Evolutionary conservation across 768 basidiomycete genomes (phyloP).

Genomic region (Xanthoconium stramineum): DNA sequence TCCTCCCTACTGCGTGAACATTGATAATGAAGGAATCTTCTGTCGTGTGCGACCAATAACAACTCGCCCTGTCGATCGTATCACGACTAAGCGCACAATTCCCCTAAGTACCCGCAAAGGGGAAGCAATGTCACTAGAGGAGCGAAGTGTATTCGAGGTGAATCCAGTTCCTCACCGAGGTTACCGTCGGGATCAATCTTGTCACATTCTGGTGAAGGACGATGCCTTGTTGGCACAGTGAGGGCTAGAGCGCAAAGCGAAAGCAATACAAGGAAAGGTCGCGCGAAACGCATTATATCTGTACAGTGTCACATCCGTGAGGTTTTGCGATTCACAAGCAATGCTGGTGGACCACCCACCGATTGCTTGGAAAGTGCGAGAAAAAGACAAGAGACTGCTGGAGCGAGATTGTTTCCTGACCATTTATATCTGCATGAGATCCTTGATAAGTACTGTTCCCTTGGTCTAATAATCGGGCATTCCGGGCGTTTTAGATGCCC

Average conservation of each 20-base stretch:
- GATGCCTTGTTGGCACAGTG: neutral
- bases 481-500: neutral
- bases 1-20: too few species aligned
- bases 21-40: too few species aligned
- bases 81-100: neutral
- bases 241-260: neutral
- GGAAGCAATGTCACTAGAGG: neutral
- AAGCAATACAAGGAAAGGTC: neutral
- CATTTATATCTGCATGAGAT: neutral
- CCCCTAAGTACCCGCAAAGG: neutral
- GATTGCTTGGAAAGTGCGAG: neutral
- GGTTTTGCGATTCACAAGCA: neutral
- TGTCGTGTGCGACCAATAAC: neutral
- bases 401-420: neutral
- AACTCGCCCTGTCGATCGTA: neutral
- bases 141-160: neutral
- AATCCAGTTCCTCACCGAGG: neutral
- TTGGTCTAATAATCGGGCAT: too few species aligned
- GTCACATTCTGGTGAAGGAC: too few species aligned
- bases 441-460: too few species aligned
- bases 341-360: neutral
- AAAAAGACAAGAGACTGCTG: neutral
- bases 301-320: neutral
- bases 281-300: neutral
- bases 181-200: too few species aligned